Base-by-base conservation (phyloP, 495 filamentous ascomycete species). In the Penicillium roqueforti region DNA sequence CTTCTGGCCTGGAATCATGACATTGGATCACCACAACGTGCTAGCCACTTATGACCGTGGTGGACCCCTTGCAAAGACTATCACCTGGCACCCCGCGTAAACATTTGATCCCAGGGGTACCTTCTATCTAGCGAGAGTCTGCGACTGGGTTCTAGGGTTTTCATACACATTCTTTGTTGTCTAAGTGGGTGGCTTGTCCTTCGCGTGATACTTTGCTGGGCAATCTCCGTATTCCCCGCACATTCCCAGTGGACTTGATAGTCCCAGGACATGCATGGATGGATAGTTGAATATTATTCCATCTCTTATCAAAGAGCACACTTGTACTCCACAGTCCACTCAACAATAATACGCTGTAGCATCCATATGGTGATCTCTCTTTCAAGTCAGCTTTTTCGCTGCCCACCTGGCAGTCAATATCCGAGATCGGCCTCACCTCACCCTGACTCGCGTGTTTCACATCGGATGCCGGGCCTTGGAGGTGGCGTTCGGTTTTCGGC, bases 1-100 rank as follows among this genome's bases (percentile, higher is more conserved):
- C 44, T 67, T 72, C 41, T 77, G 75, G 75, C 75, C 75, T 22
- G 75, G 75, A 4, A 64, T 77, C 4, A 62, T 73, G 59, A 61
- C 71, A 0, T 31, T 75, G 6, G 72, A 75, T 59, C 57, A 63
- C 9, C 55, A 68, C 9, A 74, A 58, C 1, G 55, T 72, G 22
- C 47, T 77, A 51, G 75, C 62, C 19, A 71, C 69, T 28, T 76
- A 74, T 60, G 75, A 77, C 28, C 70, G 69, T 10, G 62, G 66
- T 0, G 75, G 75, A 0, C 73, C 73, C 0, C 63, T 67, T 23
- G 67, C 57, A 1, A 71, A 68, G 56, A 65, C 65, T 3, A 63
- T 77, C 34, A 64, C 59, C 6, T 63, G 71, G 63, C 48, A 68
- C 6, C 50, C 47, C 1, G 26, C 18, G 16, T 59, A 53, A 22